phyloP scores from a whole-genome alignment of 2,329 filamentous ascomycete species.

The Nannizzia gypsea region DNA sequence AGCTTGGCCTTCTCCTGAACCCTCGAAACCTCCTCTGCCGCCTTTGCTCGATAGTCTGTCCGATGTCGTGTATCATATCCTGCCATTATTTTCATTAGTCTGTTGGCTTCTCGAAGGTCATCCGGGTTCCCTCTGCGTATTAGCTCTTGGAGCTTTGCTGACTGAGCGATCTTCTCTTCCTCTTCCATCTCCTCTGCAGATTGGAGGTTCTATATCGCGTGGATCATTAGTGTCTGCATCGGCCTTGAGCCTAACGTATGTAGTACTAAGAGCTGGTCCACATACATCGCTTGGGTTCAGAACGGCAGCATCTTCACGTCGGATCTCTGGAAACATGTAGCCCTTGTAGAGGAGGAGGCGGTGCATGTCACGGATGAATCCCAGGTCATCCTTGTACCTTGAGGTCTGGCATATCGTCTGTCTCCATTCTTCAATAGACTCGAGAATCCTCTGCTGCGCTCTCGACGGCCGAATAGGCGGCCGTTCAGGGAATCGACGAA shows the following conservation, averaged over 20 bases:
- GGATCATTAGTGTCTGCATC: conserved; percentile 5
- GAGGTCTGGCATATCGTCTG: conserved; percentile 97
- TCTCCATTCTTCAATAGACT: conserved; percentile 96
- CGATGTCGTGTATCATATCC: conserved; percentile 92
- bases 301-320: conserved; percentile 87
- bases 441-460: conserved; percentile 84
- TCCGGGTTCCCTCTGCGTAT: conserved; percentile 85
- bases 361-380: conserved; percentile 97
- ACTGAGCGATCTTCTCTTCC: conserved; percentile 87
- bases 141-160: conserved; percentile 93
- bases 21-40: conserved; percentile 84
- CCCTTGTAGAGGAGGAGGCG: conserved; percentile 90
- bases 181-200: conserved; percentile 98
- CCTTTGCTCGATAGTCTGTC: conserved; percentile 95
- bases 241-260: conserved; percentile 7
- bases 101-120: conserved; percentile 91
- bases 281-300: conserved; percentile 91
- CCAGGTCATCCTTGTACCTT: conserved; percentile 91
- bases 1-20: conserved; percentile 92
- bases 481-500: conserved; percentile 86
- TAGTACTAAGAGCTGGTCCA: conserved; percentile 16
- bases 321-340: conserved; percentile 86
- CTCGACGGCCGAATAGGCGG: conserved; percentile 75
- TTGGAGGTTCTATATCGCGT: conserved; percentile 60
- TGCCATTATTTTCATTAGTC: conserved; percentile 98